These are phyloP conservation scores for Geotrichum klebahnii DNA, from an alignment of 1,139 yeast genomes.

Conservation along the genomic window DNA sequence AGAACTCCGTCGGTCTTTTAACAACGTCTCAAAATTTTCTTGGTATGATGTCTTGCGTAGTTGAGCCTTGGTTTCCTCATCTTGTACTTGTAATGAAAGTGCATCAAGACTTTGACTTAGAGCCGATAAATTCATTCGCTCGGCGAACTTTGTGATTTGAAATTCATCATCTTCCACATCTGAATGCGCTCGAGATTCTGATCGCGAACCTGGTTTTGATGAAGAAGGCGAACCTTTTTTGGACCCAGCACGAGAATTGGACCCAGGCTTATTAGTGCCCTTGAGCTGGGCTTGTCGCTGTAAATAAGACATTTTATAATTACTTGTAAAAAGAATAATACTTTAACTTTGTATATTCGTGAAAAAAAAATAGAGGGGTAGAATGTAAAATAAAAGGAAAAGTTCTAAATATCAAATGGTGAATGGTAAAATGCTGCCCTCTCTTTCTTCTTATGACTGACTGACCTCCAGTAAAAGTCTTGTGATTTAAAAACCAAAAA, in stretches of 20 bases:
- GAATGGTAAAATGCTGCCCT: too few species aligned
- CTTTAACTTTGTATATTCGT: background rate
- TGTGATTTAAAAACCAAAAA: too few species aligned
- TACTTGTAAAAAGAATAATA: background rate
- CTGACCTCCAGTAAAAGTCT: too few species aligned
- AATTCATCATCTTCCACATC: constrained; percentile 16
- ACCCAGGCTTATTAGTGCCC: constrained; percentile 1
- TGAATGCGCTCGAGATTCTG: background rate
- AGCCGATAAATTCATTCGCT: constrained; percentile 7
- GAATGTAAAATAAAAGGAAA: too few species aligned
- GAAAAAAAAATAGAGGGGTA: background rate
- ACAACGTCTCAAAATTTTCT: constrained; percentile 34
- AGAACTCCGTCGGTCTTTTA: constrained; percentile 35
- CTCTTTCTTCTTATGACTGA: too few species aligned
- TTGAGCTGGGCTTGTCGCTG: constrained; percentile 13
- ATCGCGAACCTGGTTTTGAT: constrained; percentile 2
- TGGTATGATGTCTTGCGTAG: constrained; percentile 21
- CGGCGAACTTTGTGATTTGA: constrained; percentile 15
- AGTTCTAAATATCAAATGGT: too few species aligned
- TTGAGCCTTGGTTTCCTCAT: background rate
- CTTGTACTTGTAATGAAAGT: background rate
- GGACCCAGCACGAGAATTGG: constrained; percentile 4
- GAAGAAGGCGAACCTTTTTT: constrained; percentile 5
- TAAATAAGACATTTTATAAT: constrained; percentile 12
- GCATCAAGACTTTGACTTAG: constrained; percentile 3